These are phyloP conservation scores for Saccharomyces kudriavzevii DNA, from an alignment of 805 yeast genomes.

Conservation along the genomic window DNA sequence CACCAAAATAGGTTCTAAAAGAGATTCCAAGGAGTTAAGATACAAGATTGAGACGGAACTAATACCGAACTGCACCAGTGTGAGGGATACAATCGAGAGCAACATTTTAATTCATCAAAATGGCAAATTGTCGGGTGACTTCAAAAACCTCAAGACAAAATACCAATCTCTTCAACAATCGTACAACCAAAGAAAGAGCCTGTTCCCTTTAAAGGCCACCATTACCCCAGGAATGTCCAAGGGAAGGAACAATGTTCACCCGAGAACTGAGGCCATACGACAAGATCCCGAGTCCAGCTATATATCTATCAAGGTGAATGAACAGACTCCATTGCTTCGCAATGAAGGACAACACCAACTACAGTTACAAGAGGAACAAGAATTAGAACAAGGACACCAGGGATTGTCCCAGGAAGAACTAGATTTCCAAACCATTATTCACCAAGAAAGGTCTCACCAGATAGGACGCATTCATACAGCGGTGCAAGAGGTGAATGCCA, in stretches of 20 bases:
- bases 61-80: slow-evolving; percentile 16
- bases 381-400: slow-evolving; percentile 29
- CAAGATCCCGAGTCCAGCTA: slow-evolving; percentile 13
- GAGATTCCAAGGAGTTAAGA: slow-evolving; percentile 36
- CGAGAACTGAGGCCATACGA: slow-evolving; percentile 12
- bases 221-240: neutral
- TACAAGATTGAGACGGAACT: slow-evolving; percentile 15
- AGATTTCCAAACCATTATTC: slow-evolving; percentile 54
- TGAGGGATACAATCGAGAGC: slow-evolving; percentile 14
- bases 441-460: slow-evolving; percentile 67
- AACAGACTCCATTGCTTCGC: slow-evolving; percentile 38
- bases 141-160: slow-evolving; percentile 41
- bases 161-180: slow-evolving; percentile 33
- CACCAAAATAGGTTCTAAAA: slow-evolving; percentile 14
- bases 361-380: slow-evolving; percentile 26
- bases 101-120: slow-evolving; percentile 7
- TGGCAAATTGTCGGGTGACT: slow-evolving; percentile 46
- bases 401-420: slow-evolving; percentile 41
- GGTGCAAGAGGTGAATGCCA: slow-evolving; percentile 75
- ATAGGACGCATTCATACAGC: slow-evolving; percentile 68
- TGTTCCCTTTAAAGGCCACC: neutral
- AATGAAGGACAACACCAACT: slow-evolving; percentile 12
- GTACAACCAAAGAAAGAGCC: neutral
- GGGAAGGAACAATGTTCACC: slow-evolving; percentile 2
- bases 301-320: slow-evolving; percentile 18